phyloP scores from a whole-genome alignment of 345 rosid species.

The Psidium guajava region DNA sequence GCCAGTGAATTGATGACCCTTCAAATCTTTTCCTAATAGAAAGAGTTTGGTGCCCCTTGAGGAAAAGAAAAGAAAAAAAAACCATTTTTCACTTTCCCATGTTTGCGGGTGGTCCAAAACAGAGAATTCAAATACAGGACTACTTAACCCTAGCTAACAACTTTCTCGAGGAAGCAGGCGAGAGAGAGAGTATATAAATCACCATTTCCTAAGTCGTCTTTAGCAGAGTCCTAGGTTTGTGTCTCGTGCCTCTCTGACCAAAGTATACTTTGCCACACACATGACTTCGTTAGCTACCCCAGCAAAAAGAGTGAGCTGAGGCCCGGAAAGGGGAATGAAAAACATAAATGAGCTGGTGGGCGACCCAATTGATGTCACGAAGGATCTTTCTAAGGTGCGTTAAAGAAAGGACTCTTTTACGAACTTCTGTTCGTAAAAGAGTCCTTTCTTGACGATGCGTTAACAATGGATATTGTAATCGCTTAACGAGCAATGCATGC shows the following conservation, averaged over 20 bases:
- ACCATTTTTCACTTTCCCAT: neutral
- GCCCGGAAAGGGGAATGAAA: neutral
- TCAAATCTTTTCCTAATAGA: neutral
- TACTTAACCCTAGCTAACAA: neutral
- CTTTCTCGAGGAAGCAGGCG: neutral
- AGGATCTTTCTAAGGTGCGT: neutral
- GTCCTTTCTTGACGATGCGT: neutral
- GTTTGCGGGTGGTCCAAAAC: neutral
- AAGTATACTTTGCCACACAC: neutral
- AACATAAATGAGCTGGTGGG: neutral
- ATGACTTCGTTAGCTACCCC: neutral
- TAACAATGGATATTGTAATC: neutral
- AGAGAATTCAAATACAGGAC: neutral
- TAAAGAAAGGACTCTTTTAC: too few species aligned
- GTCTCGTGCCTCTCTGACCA: neutral
- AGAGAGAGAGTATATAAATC: neutral
- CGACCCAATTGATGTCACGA: neutral
- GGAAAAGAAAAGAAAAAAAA: neutral
- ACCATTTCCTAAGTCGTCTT: neutral
- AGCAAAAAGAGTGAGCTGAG: neutral
- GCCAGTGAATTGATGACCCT: neutral
- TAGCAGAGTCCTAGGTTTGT: neutral
- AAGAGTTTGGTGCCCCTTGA: neutral
- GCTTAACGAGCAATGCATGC: neutral
- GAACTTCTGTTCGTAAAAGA: neutral